Percentiles rank a stretch among this genome's conserved stretches.
These are phyloP conservation scores for Papilionanthe hybrid DNA, from an alignment of 116 monocot species.

Conservation along the genomic window DNA sequence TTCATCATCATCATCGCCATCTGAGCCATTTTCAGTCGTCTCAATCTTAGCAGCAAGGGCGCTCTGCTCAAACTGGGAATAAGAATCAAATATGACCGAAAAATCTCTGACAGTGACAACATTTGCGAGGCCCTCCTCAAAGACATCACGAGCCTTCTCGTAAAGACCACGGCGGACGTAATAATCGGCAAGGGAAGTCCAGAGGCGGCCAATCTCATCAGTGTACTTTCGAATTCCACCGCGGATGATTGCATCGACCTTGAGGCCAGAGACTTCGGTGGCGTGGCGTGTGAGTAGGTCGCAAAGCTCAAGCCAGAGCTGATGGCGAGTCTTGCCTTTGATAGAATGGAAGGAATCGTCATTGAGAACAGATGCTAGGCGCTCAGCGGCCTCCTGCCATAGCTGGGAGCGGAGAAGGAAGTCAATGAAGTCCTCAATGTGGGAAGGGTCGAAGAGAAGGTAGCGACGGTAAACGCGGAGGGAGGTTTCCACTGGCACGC, in stretches of 20 bases:
- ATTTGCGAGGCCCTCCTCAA: constrained; percentile 80
- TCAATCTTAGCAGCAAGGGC: constrained; percentile 83
- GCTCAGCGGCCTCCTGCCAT: constrained; percentile 94
- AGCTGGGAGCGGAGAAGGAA: constrained; percentile 61
- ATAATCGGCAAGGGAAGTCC: constrained; percentile 92
- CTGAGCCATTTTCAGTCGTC: constrained; percentile 32
- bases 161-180: constrained; percentile 80
- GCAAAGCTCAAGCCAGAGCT: constrained; percentile 90
- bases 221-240: constrained; percentile 86
- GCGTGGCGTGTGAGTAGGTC: constrained; percentile 82
- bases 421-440: constrained; percentile 93
- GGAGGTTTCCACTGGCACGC: constrained; percentile 81
- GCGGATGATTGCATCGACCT: constrained; percentile 88
- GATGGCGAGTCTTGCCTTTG: constrained; percentile 83
- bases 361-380: constrained; percentile 71
- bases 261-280: constrained; percentile 73
- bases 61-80: constrained; percentile 88
- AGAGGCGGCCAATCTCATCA: constrained; percentile 79
- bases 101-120: constrained; percentile 87
- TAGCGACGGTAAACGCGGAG: constrained; percentile 75
- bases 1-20: constrained; percentile 24
- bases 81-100: constrained; percentile 81
- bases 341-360: constrained; percentile 73
- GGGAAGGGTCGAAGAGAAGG: constrained; percentile 76
- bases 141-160: constrained; percentile 83